Percentiles rank a stretch among this genome's conserved stretches.
phyloP scores from a whole-genome alignment of 805 yeast genomes.

The Wickerhamiella azymoides region DNA sequence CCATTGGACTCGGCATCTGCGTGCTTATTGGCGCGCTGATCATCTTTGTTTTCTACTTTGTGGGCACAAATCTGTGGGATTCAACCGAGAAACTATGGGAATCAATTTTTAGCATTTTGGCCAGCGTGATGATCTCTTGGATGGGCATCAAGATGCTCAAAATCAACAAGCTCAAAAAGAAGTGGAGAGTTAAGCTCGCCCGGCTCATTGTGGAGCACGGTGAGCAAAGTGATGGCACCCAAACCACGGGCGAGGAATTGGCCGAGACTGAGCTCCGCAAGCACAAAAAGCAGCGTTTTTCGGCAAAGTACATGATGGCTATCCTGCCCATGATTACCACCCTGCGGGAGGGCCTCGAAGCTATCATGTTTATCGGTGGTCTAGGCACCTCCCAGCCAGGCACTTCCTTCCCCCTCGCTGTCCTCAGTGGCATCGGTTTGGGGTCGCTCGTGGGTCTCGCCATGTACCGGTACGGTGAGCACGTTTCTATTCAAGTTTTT shows the following conservation, averaged over 20 bases:
- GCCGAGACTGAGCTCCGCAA: background rate
- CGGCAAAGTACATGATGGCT: conserved; percentile 50
- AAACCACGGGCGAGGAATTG: background rate
- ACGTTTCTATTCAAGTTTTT: conserved; percentile 61
- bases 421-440: conserved; percentile 39
- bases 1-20: conserved; percentile 56
- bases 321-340: conserved; percentile 76
- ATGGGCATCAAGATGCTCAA: conserved; percentile 80
- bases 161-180: conserved; percentile 66
- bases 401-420: conserved; percentile 50
- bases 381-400: conserved; percentile 63
- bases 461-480: conserved; percentile 67
- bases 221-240: background rate
- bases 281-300: conserved; percentile 8
- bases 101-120: conserved; percentile 64
- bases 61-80: conserved; percentile 81
- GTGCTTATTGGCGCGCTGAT: conserved; percentile 59
- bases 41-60: conserved; percentile 51
- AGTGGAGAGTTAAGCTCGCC: conserved; percentile 58
- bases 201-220: conserved; percentile 23
- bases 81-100: conserved; percentile 83
- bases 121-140: conserved; percentile 62
- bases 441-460: conserved; percentile 53
- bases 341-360: conserved; percentile 80
- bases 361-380: conserved; percentile 84